Evolutionary conservation across 73 alveolate species (phyloP).

Genomic region (Stentor coeruleus): DNA sequence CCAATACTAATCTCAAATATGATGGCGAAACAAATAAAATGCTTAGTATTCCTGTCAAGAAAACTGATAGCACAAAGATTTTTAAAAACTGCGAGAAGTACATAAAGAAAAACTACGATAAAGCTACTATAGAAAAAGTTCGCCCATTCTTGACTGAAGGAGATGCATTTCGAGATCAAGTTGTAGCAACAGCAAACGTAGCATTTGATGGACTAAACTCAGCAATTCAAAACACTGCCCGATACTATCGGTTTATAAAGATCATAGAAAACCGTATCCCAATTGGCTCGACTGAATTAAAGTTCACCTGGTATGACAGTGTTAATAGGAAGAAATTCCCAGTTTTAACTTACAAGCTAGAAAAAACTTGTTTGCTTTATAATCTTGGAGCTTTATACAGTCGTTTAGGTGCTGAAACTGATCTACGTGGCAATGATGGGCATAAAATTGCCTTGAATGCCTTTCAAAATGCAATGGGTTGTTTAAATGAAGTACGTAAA

Average conservation of each 20-base stretch:
- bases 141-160: constrained; percentile 13
- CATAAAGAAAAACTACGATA: constrained; percentile 14
- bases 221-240: not conserved
- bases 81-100: constrained; percentile 16
- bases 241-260: not conserved
- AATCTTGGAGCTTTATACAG: constrained; percentile 26
- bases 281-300: not conserved
- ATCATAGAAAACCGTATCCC: not conserved
- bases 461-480: constrained; percentile 18
- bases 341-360: not conserved
- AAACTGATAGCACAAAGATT: constrained; percentile 15
- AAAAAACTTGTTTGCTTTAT: constrained; percentile 15
- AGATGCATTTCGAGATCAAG: not conserved
- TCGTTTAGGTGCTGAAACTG: constrained; percentile 13
- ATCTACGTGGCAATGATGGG: not conserved
- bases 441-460: constrained; percentile 22
- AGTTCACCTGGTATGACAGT: constrained; percentile 25
- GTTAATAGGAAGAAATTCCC: not conserved
- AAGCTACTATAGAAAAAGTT: constrained; percentile 18
- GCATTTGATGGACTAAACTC: not conserved
- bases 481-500: constrained; percentile 21
- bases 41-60: not conserved
- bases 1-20: no score
- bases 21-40: not conserved
- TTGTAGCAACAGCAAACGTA: not conserved